Evolutionary conservation across 257 asterid genomes (phyloP), one percentile per base, ranked within the genome.

Genomic region (Petunia axillaris): DNA sequence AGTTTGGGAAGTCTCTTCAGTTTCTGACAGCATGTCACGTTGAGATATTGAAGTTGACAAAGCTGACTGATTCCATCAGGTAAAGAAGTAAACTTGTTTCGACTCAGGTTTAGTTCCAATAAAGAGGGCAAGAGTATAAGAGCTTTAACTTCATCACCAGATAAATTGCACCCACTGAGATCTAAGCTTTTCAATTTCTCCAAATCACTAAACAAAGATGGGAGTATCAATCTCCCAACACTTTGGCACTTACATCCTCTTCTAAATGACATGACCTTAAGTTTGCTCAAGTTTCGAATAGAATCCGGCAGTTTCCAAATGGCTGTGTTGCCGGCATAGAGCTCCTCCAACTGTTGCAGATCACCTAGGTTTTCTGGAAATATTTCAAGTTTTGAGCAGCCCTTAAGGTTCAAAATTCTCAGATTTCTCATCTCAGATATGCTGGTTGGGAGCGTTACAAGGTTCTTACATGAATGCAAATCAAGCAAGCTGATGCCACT

Each of bases 1-100:
- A 71, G 77, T 25, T 71, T 54, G 4, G 77, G 77, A 4, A 71
- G 77, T 35, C 14, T 58, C 13, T 71, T 5, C 15, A 71, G 77
- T 58, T 11, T 71, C 35, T 44, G 43, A 54, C 77, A 71, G 46
- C 46, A 13, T n/a, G 15, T n/a, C 4, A 71, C 1, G 37, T 48
- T n/a, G 6, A 71, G 77, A 14, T 41, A 39, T 71, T 39, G 77
- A 71, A 71, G 77, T 16, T 58, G n/a, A 68, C 52, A 9, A 14
- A 68, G 44, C 8, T 5, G 40, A 25, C 37, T 46, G 55, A 71
- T 71, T 36, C 38, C 36, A 5, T 41, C 16, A 48, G 77, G 77
- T 14, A 71, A 71, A 41, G 38, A 48, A 54, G 16, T 6, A 37
- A 71, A 71, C 6, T 8, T 10, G 77, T 71, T 71, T 48, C 77